A percentile compares a stretch with the other conserved stretches of the same genome.
phyloP scores from a whole-genome alignment of 2,329 filamentous ascomycete genomes.

The Pseudogymnoascus sp. region DNA sequence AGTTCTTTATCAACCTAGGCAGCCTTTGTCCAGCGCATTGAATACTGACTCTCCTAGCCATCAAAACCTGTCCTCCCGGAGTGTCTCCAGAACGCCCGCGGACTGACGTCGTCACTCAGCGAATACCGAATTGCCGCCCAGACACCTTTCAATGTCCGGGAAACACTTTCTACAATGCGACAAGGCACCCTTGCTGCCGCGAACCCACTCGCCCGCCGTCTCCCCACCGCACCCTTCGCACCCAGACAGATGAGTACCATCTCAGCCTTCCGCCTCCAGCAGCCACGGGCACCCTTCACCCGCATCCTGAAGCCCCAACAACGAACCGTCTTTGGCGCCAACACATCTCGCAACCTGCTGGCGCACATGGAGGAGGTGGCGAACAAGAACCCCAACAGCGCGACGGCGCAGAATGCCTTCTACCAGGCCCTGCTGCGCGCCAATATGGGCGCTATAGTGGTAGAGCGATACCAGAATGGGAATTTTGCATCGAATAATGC shows the following conservation, averaged over 20 bases:
- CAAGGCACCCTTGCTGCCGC: conserved; percentile 17
- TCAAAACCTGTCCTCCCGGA: conserved; percentile 15
- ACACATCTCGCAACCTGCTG: conserved; percentile 51
- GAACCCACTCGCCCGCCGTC: conserved; percentile 17
- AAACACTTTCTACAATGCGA: conserved; percentile 16
- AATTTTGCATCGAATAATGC: conserved; percentile 73
- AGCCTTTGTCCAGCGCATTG: background rate
- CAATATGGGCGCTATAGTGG: conserved; percentile 86
- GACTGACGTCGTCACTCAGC: background rate
- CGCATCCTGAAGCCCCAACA: conserved; percentile 14
- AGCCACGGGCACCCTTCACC: conserved; percentile 11
- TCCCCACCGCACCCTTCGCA: conserved; percentile 9
- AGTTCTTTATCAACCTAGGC: background rate
- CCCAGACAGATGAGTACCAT: background rate
- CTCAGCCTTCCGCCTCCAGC: conserved; percentile 15
- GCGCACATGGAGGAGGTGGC: conserved; percentile 84
- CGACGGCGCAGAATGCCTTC: conserved; percentile 84
- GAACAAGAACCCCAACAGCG: conserved; percentile 83
- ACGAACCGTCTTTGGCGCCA: conserved; percentile 21
- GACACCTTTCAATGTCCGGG: conserved; percentile 12
- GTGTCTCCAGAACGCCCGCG: conserved; percentile 16
- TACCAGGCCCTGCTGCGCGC: conserved; percentile 85
- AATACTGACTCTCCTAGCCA: background rate
- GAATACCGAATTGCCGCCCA: conserved; percentile 11
- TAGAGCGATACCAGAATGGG: conserved; percentile 81